Conservation (phyloP, 2,329 filamentous ascomycete species). For the Leptoxyphium fumago region DNA sequence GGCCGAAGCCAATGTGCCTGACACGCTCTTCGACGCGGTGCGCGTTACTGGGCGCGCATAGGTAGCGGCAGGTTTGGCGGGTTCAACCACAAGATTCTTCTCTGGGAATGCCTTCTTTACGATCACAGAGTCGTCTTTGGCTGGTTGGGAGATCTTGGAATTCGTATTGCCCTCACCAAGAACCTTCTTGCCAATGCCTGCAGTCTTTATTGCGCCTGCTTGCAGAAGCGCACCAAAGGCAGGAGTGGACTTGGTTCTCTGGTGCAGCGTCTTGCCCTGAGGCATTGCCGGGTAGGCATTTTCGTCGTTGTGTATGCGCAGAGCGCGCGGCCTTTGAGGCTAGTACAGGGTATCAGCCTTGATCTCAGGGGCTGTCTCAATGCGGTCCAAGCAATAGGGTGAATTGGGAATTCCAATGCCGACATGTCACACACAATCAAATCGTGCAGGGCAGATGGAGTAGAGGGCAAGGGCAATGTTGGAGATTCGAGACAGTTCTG, state of each 20-base stretch:
- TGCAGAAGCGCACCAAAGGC: slow-evolving; percentile 43
- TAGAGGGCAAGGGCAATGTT: too few species aligned
- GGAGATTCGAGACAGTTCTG: too few species aligned
- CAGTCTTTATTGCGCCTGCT: slow-evolving; percentile 44
- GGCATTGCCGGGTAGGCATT: slow-evolving; percentile 36
- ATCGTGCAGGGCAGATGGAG: too few species aligned
- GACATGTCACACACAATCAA: too few species aligned
- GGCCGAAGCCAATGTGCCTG: slow-evolving; percentile 20
- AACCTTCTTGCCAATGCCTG: slow-evolving; percentile 46
- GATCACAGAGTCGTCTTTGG: slow-evolving; percentile 43
- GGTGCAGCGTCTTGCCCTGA: slow-evolving; percentile 49
- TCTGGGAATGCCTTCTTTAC: slow-evolving; percentile 29
- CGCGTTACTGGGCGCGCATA: slow-evolving; percentile 45
- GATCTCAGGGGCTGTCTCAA: slow-evolving; percentile 2
- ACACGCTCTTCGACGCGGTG: slow-evolving; percentile 20
- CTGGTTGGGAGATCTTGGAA: slow-evolving; percentile 16
- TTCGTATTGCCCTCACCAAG: slow-evolving; percentile 19
- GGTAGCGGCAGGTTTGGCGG: slow-evolving; percentile 29
- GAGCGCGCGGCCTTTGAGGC: slow-evolving; percentile 54
- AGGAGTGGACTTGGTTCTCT: slow-evolving; percentile 66
- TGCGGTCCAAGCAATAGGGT: background rate
- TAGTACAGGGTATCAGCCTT: slow-evolving; percentile 26
- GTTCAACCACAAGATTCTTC: slow-evolving; percentile 21
- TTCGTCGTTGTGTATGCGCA: slow-evolving; percentile 51
- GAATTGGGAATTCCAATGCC: too few species aligned